Percentiles rank a stretch among this genome's conserved stretches.
phyloP scores from a whole-genome alignment of 495 filamentous ascomycete species.

The Penicillium lividum region DNA sequence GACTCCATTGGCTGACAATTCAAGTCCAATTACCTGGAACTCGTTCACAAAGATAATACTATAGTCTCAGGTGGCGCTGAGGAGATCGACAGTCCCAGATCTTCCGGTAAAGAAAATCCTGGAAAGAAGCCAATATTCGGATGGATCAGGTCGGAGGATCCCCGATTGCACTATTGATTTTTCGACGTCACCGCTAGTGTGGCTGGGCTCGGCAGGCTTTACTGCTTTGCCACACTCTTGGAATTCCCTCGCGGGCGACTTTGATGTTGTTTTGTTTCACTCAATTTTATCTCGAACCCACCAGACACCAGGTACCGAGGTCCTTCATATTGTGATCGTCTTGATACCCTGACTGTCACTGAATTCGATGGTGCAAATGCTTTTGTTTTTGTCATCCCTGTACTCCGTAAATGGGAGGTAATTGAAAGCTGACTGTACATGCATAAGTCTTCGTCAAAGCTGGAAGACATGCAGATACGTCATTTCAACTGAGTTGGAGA shows the following conservation, averaged over 20 bases:
- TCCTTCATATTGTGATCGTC: not conserved
- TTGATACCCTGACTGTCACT: not conserved
- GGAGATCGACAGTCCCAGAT: conserved; percentile 13
- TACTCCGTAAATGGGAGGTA: not conserved
- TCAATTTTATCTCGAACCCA: not conserved
- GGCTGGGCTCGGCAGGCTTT: not conserved
- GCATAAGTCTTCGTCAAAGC: not conserved
- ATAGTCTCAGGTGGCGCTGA: conserved; percentile 4
- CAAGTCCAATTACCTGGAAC: not conserved
- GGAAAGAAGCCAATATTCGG: conserved; percentile 9
- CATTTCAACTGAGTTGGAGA: not conserved
- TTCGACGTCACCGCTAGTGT: conserved; percentile 23
- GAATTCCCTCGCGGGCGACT: not conserved
- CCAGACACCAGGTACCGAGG: not conserved
- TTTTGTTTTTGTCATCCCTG: not conserved
- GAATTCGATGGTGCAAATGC: not conserved
- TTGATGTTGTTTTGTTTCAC: not conserved
- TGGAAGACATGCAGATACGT: not conserved
- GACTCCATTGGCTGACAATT: not conserved
- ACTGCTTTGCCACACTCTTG: not conserved
- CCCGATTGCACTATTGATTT: conserved; percentile 27
- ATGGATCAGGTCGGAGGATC: conserved; percentile 4
- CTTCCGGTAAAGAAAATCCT: not conserved
- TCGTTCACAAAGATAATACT: not conserved
- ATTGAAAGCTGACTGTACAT: not conserved